These are phyloP conservation scores for Hirschfeldia incana DNA, from an alignment of 345 rosid species.

Conservation along the genomic window DNA sequence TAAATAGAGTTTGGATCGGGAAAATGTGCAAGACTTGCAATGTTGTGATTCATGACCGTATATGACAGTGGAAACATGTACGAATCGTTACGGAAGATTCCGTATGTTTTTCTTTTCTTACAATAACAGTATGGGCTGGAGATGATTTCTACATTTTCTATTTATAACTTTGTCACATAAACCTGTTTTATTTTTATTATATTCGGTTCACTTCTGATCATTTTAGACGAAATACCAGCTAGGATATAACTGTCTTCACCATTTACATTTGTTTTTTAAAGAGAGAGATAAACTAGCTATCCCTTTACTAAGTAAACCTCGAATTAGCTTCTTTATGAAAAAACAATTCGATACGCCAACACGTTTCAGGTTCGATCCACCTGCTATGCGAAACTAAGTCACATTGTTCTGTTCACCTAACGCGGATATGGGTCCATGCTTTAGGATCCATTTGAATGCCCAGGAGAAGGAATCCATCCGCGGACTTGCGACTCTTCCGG, in stretches of 20 bases:
- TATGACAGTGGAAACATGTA: slow-evolving; percentile 34
- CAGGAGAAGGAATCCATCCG: too few relatives aligned
- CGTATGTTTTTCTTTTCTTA: slow-evolving; percentile 7
- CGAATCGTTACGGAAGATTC: slow-evolving; percentile 39
- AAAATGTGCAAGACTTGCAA: slow-evolving; percentile 10
- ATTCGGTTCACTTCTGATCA: slow-evolving; percentile 1
- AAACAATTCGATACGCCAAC: neutral
- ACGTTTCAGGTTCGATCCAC: too few relatives aligned
- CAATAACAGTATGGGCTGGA: slow-evolving; percentile 8
- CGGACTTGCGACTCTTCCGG: too few relatives aligned
- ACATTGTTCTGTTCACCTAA: too few relatives aligned
- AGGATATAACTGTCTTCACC: neutral
- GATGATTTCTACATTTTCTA: neutral
- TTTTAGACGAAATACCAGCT: neutral
- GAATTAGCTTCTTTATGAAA: neutral
- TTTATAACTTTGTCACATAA: neutral
- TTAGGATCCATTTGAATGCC: too few relatives aligned
- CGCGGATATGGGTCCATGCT: too few relatives aligned
- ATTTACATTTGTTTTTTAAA: neutral
- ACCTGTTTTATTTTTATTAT: neutral
- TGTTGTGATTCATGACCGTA: slow-evolving; percentile 20
- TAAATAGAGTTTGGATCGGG: slow-evolving; percentile 1
- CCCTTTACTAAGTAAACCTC: neutral
- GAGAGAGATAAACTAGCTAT: neutral
- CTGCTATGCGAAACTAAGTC: too few relatives aligned